Evolutionary conservation across 495 filamentous ascomycete species (phyloP).

Genomic region (Astrocystis sublimbata): DNA sequence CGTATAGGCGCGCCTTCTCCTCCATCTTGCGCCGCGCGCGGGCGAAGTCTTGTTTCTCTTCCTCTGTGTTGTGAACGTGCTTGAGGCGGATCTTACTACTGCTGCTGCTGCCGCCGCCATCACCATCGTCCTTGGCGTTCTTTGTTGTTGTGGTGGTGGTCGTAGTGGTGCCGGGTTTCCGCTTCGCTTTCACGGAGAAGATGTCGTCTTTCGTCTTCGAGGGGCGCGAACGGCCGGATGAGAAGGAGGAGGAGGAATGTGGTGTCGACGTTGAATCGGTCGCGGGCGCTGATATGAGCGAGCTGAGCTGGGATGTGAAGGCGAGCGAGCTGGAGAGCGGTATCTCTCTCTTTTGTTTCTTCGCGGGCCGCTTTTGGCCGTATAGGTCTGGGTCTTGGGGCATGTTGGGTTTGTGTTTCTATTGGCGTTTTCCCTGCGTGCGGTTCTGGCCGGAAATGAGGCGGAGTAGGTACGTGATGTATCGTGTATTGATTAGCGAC

Average conservation of each 20-base stretch:
- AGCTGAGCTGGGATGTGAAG: slow-evolving; percentile 76
- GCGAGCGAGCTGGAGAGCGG: slow-evolving; percentile 72
- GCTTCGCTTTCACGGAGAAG: slow-evolving; percentile 71
- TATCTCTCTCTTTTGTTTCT: slow-evolving; percentile 59
- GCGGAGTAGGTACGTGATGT: no score
- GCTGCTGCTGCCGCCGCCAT: neutral
- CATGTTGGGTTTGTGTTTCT: slow-evolving; percentile 39
- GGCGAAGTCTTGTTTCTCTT: slow-evolving; percentile 45
- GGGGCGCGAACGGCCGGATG: slow-evolving; percentile 62
- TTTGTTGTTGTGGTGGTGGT: slow-evolving; percentile 51
- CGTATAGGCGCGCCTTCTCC: slow-evolving; percentile 82
- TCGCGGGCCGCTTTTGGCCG: slow-evolving; percentile 68
- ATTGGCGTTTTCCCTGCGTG: no score
- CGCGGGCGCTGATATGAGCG: slow-evolving; percentile 60
- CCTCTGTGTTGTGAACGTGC: slow-evolving; percentile 45
- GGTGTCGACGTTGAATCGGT: slow-evolving; percentile 30
- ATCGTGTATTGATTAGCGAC: no score
- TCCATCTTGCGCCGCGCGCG: slow-evolving; percentile 78
- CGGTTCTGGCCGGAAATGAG: no score
- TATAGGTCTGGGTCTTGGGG: slow-evolving; percentile 68
- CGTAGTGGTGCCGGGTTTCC: slow-evolving; percentile 39
- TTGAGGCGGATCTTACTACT: slow-evolving; percentile 44
- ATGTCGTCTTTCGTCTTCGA: slow-evolving; percentile 70
- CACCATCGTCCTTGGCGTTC: slow-evolving; percentile 33
- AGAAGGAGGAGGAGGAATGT: slow-evolving; percentile 39